Conservation (phyloP, 2,329 filamentous ascomycete genomes). For the Colletotrichum sp. region DNA sequence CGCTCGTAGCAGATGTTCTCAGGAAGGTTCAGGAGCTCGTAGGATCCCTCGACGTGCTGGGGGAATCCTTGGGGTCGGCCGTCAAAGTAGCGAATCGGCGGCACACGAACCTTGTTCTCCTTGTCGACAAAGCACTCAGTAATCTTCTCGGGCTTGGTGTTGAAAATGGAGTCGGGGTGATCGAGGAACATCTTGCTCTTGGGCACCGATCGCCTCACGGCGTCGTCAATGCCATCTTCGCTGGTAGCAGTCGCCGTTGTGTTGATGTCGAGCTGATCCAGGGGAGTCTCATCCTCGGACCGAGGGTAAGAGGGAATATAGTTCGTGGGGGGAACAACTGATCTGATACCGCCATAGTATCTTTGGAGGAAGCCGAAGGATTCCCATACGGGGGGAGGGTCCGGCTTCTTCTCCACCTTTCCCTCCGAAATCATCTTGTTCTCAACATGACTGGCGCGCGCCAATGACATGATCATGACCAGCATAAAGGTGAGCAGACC, state of each 20-base stretch:
- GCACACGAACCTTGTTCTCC: slow-evolving; percentile 68
- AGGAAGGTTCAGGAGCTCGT: slow-evolving; percentile 77
- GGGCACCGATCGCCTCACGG: slow-evolving; percentile 39
- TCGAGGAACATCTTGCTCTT: slow-evolving; percentile 59
- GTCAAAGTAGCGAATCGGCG: slow-evolving; percentile 73
- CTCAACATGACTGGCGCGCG: slow-evolving; percentile 75
- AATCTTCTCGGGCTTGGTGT: slow-evolving; percentile 53
- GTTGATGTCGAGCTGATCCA: slow-evolving; percentile 44
- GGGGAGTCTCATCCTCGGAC: slow-evolving; percentile 61
- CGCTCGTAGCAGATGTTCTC: slow-evolving; percentile 93
- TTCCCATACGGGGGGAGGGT: slow-evolving; percentile 79
- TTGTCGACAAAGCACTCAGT: slow-evolving; percentile 81
- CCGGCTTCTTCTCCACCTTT: slow-evolving; percentile 61
- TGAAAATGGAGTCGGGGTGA: slow-evolving; percentile 41
- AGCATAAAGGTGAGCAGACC: slow-evolving; percentile 72
- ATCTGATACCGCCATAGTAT: slow-evolving; percentile 88
- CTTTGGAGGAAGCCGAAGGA: slow-evolving; percentile 83
- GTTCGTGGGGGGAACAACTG: slow-evolving; percentile 66
- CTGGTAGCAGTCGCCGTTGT: slow-evolving; percentile 27
- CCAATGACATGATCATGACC: slow-evolving; percentile 77
- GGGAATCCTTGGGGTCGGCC: slow-evolving; percentile 87
- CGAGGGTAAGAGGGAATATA: slow-evolving; percentile 85
- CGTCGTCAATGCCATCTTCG: slow-evolving; percentile 29
- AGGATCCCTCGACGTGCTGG: slow-evolving; percentile 84
- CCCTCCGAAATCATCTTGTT: slow-evolving; percentile 65